Evolutionary conservation across 1,284 basidiomycete genomes (phyloP), one percentile per base, ranked within the genome.

Genomic region (Gomphus bonarii): DNA sequence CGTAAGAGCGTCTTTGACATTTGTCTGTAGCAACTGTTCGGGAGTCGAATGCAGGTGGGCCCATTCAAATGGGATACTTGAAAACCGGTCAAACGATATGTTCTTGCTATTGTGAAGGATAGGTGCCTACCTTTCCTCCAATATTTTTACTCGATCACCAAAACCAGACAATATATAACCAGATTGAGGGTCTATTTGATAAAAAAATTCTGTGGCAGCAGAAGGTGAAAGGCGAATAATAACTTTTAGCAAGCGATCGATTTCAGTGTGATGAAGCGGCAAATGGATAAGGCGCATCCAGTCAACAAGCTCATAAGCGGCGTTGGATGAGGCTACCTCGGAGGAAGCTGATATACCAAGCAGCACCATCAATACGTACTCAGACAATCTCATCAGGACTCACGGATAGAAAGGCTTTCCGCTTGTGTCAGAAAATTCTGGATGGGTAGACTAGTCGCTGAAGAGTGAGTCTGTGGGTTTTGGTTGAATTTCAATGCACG

Each of bases 291-390:
- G 66, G 44, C 84, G 79, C 35, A 83, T 59, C 75, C 76, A 79
- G 61, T 85, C 82, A 10, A 85, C 71, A 0, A 86, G 67, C 57
- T 80, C 78, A 54, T 72, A 78, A 0, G 82, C 81, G 31, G 70
- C 63, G 3, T 63, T 62, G 48, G 65, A 69, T 20, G 72, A 67
- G 31, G 66, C 66, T 5, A 55, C 55, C 31, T 65, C 67, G 7
- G 68, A 66, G 9, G 67, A 59, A 30, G 76, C 31, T 52, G 43
- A 16, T 56, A 8, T 25, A 28, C 10, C 14, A 16, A 22, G 46
- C 52, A 25, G 12, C 57, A 49, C 20, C 40, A 42, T 51, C 42
- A 46, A 62, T 36, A n/a, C 64, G 57, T 80, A 72, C 50, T 71
- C 63, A 2, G 70, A 63, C 7, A 72, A 57, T 25, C 9, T 46